Base-by-base conservation (phyloP, 495 filamentous ascomycete genomes). In the Lophiotrema nucula region DNA sequence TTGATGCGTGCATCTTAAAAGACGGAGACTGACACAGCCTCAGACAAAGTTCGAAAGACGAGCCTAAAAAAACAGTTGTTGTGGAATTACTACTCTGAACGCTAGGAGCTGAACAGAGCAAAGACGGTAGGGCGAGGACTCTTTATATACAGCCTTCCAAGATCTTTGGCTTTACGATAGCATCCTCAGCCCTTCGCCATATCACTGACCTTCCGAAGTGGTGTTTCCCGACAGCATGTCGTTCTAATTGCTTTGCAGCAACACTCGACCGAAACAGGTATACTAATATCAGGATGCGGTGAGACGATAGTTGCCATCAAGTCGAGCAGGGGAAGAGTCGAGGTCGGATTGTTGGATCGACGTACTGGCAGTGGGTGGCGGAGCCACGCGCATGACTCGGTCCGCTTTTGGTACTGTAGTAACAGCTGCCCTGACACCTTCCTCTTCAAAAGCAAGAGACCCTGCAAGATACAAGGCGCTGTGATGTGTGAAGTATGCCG, bases 251-350 rank as follows among this genome's bases (percentile, higher is more conserved):
- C 48, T 1, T n/a, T 60, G 57, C 57, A 60, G 57, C 31, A 8
- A 11, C 52, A 37, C 15, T 54, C 24, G 26, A 28, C 57, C 27
- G 18, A 53, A 49, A 2, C 11, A 19, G 50, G 21, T 19, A 60
- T 47, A 37, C 45, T 52, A 56, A 46, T 62, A 56, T 47, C 24
- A 37, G 39, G 18, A 62, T 62, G 58, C 58, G 51, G 58, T 62
- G 37, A 62, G 58, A 56, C 52, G 25, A 56, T 51, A 56, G 46
- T 24, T 26, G 52, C 19, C 22, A 22, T 45, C 18, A 35, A 50
- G 44, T 56, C 35, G 19, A 51, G 51, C 52, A 62, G 52, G 58
- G 43, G 49, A 33, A 10, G 19, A 23, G 12, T 47, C 50, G 18
- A 44, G 25, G 49, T 39, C 37, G 21, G 25, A 15, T 18, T 18